These are phyloP conservation scores for Sporothrix euskadiensis DNA, from an alignment of 2,329 filamentous ascomycete genomes.

Conservation along the genomic window DNA sequence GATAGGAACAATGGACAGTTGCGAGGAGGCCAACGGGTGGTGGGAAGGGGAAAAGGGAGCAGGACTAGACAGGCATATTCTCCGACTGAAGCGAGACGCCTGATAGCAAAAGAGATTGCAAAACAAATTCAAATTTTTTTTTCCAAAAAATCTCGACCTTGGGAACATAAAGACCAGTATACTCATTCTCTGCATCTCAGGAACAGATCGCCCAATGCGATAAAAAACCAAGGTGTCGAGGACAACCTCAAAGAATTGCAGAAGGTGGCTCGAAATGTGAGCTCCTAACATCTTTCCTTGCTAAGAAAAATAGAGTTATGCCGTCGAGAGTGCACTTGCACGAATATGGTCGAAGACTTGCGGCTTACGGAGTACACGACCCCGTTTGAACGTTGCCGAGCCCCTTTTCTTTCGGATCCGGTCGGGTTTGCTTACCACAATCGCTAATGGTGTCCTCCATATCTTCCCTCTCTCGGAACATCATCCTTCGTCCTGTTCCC, in stretches of 20 bases:
- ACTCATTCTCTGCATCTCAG: too few relatives aligned
- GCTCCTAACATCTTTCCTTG: not conserved
- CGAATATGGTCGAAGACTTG: not conserved
- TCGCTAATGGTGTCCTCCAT: not conserved
- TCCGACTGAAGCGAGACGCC: not conserved
- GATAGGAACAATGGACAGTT: not conserved
- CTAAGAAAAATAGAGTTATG: not conserved
- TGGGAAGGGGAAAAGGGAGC: not conserved
- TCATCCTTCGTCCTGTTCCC: not conserved
- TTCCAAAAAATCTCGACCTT: not conserved
- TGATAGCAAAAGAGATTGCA: not conserved
- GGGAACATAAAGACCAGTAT: not conserved
- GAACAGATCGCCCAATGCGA: too few relatives aligned
- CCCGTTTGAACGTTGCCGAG: too few relatives aligned
- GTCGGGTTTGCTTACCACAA: not conserved
- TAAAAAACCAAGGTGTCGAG: too few relatives aligned
- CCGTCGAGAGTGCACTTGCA: not conserved
- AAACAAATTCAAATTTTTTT: too few relatives aligned
- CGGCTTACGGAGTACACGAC: not conserved
- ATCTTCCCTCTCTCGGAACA: not conserved
- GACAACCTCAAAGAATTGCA: too few relatives aligned
- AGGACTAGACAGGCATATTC: not conserved
- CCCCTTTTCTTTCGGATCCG: constrained; percentile 15
- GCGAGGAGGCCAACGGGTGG: not conserved
- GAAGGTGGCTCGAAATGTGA: not conserved